Evolutionary conservation across 768 basidiomycete species (phyloP), one percentile per base, ranked within the genome.

Genomic region (Paxillus rubicundulus): DNA sequence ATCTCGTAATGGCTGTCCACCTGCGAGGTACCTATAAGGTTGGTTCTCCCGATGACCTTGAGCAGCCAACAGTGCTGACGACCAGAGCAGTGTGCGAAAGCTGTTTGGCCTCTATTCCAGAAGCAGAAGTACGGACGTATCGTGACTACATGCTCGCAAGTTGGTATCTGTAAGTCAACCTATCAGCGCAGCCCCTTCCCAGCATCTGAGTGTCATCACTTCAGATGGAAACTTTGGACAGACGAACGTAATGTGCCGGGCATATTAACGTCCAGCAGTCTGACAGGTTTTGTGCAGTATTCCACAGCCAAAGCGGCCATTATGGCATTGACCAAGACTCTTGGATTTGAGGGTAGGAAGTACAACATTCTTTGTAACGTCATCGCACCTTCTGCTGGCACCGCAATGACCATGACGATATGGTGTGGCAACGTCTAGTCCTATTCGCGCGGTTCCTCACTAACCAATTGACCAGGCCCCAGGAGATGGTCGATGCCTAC

Each of bases 71-170:
- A 12, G 40, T 40, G 14, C 48, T 57, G 37, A 65, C n/a, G 5
- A 4, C 37, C 9, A 16, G 44, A n/a, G 7, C 54, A 93, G 89
- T 94, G 92, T 57, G 86, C 84, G 27, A 90, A 96, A 65, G 97
- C 96, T 5, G 87, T 91, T 21, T 99, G 97, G 97, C 93, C 95
- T 1, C 74, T 92, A 60, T 98, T 99, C 82, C 88, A 89, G 70
- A 88, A 93, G 73, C 96, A 98, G 68, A 93, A 92, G 71, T 97
- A 86, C 65, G 97, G 97, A 27, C 85, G 97, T 40, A 94, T 99
- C 63, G 81, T 98, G 47, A 96, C 90, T 28, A 98, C 94, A n/a
- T 81, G 84, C 54, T 98, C 94, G 2, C 86, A 87, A 65, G 92
- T 92, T 45, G 96, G 95, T 53, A 85, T 98, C 48, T 93, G 92